Percentiles rank a stretch among this genome's conserved stretches.
Evolutionary conservation across 805 yeast genomes (phyloP).

Genomic region (Pichia paraexigua): DNA sequence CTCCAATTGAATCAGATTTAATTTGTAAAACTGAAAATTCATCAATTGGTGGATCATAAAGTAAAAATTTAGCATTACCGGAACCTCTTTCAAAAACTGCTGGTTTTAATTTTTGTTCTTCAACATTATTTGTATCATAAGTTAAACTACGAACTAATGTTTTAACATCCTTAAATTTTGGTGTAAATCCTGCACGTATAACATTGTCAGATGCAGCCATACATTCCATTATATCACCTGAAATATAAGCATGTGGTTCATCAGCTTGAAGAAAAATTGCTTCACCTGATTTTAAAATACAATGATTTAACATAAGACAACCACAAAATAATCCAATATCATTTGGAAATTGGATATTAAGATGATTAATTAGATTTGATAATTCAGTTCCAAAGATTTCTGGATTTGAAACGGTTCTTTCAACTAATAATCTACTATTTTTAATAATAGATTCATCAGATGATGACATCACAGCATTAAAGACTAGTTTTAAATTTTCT

Average conservation of each 20-base stretch:
- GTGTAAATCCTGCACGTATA: conserved; percentile 98
- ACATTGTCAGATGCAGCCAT: conserved; percentile 99
- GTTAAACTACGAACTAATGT: conserved; percentile 88
- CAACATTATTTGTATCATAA: conserved; percentile 80
- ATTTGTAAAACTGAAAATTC: conserved; percentile 93
- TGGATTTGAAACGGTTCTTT: conserved; percentile 54
- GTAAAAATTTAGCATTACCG: conserved; percentile 58
- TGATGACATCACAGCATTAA: conserved; percentile 79
- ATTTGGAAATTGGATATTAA: conserved; percentile 82
- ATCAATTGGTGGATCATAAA: conserved; percentile 94
- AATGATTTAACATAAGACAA: conserved; percentile 85
- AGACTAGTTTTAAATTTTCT: conserved; percentile 62
- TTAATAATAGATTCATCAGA: conserved; percentile 47
- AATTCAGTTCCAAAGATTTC: conserved; percentile 49
- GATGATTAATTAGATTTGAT: conserved; percentile 65
- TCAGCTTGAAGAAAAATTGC: conserved; percentile 95
- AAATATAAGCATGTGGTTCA: conserved; percentile 96
- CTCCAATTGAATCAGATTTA: conserved; percentile 45
- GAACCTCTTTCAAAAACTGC: conserved; percentile 51
- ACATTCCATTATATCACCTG: conserved; percentile 97
- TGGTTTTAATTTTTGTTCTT: conserved; percentile 79
- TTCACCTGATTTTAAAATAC: conserved; percentile 75
- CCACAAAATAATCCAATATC: conserved; percentile 97
- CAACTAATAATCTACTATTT: conserved; percentile 58
- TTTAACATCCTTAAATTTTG: conserved; percentile 92